Conservation (phyloP, 1,139 yeast species). For the Zygosaccharomyces pseudobailii region DNA sequence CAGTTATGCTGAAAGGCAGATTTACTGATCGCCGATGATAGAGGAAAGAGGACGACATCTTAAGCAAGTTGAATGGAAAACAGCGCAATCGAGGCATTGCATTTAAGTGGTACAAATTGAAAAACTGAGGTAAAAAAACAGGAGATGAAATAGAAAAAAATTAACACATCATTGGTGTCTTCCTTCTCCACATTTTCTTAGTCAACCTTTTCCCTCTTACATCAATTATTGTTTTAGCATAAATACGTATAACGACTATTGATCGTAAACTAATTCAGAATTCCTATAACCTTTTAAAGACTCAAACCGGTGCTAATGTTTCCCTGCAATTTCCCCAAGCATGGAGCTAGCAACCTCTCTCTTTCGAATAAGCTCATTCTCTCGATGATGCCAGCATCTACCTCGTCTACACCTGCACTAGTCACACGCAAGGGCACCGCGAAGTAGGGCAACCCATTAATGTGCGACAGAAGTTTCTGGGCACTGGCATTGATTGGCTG, state of each 20-base stretch:
- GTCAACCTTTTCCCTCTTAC: neutral
- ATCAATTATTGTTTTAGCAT: neutral
- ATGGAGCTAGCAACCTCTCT: constrained; percentile 23
- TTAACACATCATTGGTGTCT: no score
- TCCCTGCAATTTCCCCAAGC: constrained; percentile 21
- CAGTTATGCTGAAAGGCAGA: no score
- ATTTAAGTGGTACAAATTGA: no score
- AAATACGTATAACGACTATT: neutral
- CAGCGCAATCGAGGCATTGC: no score
- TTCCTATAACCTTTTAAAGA: neutral
- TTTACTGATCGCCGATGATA: no score
- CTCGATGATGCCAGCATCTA: constrained; percentile 49
- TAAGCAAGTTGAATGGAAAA: no score
- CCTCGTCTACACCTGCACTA: constrained; percentile 49
- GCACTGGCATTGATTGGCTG: constrained; percentile 38
- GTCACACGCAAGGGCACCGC: constrained; percentile 60
- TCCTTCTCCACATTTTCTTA: no score
- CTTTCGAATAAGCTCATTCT: constrained; percentile 51
- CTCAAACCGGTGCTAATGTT: constrained; percentile 20
- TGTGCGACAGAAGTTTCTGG: constrained; percentile 16
- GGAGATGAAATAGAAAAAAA: no score
- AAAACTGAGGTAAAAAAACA: no score
- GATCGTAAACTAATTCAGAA: neutral
- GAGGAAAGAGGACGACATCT: no score
- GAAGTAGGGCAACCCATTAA: constrained; percentile 50